Evolutionary conservation across 345 rosid species (phyloP).

Genomic region (Mercurialis annua): DNA sequence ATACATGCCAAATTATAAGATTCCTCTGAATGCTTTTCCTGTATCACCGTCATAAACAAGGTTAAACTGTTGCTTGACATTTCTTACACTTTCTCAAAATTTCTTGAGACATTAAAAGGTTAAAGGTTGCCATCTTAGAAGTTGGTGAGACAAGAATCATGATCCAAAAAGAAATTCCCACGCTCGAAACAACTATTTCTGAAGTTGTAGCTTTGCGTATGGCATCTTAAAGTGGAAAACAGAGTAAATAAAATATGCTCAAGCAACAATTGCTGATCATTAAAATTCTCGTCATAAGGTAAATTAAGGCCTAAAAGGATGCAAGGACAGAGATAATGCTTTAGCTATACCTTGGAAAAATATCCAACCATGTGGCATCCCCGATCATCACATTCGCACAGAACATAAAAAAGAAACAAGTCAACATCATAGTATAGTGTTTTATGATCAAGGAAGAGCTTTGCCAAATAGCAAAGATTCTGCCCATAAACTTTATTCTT

Average conservation of each 20-base stretch:
- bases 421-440: conserved; percentile 99
- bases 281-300: neutral
- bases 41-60: conserved; percentile 24
- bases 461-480: conserved; percentile 96
- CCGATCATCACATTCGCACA: conserved; percentile 98
- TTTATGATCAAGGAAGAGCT: conserved; percentile 97
- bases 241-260: neutral
- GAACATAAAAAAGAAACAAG: conserved; percentile 80
- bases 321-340: neutral
- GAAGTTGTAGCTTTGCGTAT: neutral
- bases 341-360: conserved; percentile 76
- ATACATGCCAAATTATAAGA: conserved; percentile 97
- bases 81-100: neutral
- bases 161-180: neutral
- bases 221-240: neutral
- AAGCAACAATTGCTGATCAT: neutral
- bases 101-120: neutral
- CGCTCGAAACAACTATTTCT: neutral
- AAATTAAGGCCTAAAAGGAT: neutral
- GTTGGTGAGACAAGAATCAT: neutral
- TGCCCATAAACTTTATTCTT: conserved; percentile 99
- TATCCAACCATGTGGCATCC: conserved; percentile 99
- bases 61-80: neutral
- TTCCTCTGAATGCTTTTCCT: conserved; percentile 99
- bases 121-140: neutral